Conservation (phyloP, 208 protist genomes). For the Trypanosoma avium region DNA sequence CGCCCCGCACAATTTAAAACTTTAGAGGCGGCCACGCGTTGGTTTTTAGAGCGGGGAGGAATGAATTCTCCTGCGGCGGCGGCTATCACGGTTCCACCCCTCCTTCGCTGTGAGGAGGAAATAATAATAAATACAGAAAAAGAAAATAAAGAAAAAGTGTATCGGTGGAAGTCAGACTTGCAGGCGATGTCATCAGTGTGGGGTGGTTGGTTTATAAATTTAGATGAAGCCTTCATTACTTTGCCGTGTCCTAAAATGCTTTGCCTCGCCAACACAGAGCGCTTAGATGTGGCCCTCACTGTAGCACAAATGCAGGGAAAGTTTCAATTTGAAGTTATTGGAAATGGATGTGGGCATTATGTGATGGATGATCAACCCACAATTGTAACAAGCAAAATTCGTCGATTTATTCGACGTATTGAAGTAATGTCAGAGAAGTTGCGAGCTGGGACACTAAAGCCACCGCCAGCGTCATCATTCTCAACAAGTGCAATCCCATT, state of each 20-base stretch:
- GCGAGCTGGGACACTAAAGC: neutral
- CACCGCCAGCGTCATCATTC: neutral
- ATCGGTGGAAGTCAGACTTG: conserved; percentile 79
- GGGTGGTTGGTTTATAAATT: conserved; percentile 86
- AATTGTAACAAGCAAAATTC: conserved; percentile 50
- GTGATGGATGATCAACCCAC: conserved; percentile 90
- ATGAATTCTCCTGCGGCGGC: conserved; percentile 70
- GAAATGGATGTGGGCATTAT: conserved; percentile 85
- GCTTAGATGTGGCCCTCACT: conserved; percentile 86
- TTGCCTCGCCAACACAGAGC: conserved; percentile 82
- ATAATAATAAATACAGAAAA: too few species aligned
- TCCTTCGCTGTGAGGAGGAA: too few species aligned
- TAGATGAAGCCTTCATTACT: conserved; percentile 79
- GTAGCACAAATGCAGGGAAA: conserved; percentile 95
- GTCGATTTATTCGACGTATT: conserved; percentile 66
- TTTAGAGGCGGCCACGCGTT: conserved; percentile 66
- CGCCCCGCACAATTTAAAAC: conserved; percentile 65
- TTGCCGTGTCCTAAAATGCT: conserved; percentile 86
- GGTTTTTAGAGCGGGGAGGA: conserved; percentile 76
- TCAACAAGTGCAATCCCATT: neutral
- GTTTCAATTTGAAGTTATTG: conserved; percentile 92
- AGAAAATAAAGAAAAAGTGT: conserved; percentile 28
- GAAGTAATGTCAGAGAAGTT: conserved; percentile 55
- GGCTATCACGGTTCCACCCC: conserved; percentile 69
- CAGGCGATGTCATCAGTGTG: conserved; percentile 66